Evolutionary conservation across 176 grass and related monocot species (phyloP), one percentile per base, ranked within the genome.

Genomic region (Neostapfia colusana): DNA sequence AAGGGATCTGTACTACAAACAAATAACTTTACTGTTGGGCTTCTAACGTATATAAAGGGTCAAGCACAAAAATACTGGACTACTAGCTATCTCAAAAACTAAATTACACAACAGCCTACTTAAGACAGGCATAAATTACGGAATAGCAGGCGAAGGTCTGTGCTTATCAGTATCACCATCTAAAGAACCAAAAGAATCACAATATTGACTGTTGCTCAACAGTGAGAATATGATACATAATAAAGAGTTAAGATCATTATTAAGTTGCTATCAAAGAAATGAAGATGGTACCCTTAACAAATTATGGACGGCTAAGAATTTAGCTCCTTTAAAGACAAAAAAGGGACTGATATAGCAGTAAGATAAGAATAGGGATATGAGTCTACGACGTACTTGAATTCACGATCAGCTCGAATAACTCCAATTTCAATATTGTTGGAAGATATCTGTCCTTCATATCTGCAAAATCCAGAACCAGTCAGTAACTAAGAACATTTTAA

Each of bases 401-500:
- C 83, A 60, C 89, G 84, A 23, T 99, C 95, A 75, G 89, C 60
- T 24, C 85, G 81, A 74, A 99, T 90, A 63, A 99, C 80, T 83
- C 95, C 95, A 67, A 99, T 99, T 82, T 99, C 95, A 81, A 99
- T 99, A 28, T 99, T 99, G 87, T 90, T 92, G 15, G 91, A 56
- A 11, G 95, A 99, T 69, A 99, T 99, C 81, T 99, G 95, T 35
- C 95, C 95, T 75, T 99, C 91, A 81, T 83, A 99, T 66, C 95
- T 95, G 82, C 57, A 82, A 27, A 50, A 45, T 89, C 45, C 26
- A 71, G 8, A 82, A 77, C 31, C 51, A 69, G 50, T 78, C 10
- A 57, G 65, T 35, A 55, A 74, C 37, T 63, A 79, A 76, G 49
- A 12, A 78, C 54, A 44, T 57, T 54, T 57, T 10, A 2, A 4